These are phyloP conservation scores for Nigrospora osmanthi DNA, from an alignment of 2,329 filamentous ascomycete species.

Conservation along the genomic window DNA sequence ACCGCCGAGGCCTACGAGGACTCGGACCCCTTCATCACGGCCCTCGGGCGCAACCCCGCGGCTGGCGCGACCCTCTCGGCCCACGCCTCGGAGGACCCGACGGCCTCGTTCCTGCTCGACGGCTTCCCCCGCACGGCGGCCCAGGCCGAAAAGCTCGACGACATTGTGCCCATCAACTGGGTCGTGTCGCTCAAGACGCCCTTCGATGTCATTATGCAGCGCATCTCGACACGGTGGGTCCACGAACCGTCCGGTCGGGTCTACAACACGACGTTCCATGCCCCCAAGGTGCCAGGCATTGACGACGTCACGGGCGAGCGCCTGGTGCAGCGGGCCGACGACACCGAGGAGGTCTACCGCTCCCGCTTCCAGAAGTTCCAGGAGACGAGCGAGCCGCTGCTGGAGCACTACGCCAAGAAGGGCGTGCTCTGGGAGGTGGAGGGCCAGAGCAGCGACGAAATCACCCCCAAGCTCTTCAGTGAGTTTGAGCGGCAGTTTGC, in stretches of 20 bases:
- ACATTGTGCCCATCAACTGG: conserved; percentile 86
- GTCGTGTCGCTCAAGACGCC: conserved; percentile 84
- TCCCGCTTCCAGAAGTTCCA: conserved; percentile 75
- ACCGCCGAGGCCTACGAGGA: conserved; percentile 18
- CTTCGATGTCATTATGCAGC: conserved; percentile 75
- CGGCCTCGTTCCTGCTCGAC: conserved; percentile 89
- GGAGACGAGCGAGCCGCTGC: conserved; percentile 74
- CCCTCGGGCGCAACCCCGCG: conserved; percentile 28
- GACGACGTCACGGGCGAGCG: conserved; percentile 90
- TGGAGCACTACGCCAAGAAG: conserved; percentile 82
- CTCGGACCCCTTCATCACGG: conserved; percentile 31
- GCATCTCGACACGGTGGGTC: conserved; percentile 88
- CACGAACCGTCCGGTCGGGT: conserved; percentile 86
- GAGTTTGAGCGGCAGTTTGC: conserved; percentile 77
- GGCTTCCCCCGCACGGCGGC: conserved; percentile 84
- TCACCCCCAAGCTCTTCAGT: conserved; percentile 76
- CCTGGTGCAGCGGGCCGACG: conserved; percentile 75
- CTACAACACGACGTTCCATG: conserved; percentile 92
- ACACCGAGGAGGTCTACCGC: conserved; percentile 80
- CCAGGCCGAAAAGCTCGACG: conserved; percentile 73
- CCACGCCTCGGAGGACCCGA: conserved; percentile 57
- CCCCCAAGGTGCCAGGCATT: conserved; percentile 68
- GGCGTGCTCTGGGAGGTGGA: conserved; percentile 81
- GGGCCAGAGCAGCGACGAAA: conserved; percentile 89
- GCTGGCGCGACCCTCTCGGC: conserved; percentile 24